Base-by-base conservation (phyloP, 352 stramenopile species). In the Phytopythium mirpurense region DNA sequence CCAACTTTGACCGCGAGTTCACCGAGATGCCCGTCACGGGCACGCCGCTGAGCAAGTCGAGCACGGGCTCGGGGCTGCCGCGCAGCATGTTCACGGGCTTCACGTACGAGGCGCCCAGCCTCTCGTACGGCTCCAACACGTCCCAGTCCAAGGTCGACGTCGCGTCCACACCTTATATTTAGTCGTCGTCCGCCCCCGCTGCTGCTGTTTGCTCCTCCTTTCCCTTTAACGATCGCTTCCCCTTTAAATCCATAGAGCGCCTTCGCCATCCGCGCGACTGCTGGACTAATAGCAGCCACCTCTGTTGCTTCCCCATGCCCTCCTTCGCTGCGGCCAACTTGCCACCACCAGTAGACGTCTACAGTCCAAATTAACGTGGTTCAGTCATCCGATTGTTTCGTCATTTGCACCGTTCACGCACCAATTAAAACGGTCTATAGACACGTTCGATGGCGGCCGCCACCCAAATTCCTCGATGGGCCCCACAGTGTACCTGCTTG, bases 1-100 rank as follows among this genome's bases (percentile, higher is more conserved):
- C 79, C 44, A 96, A 96, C 69, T 96, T 96, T 50, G 87, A 96
- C 67, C 81, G 74, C 54, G 82, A 95, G 61, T 96, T 96, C 62
- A 96, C 87, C 16, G 78, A 92, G 54, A 62, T 95, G 58, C 87
- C 87, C 1, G 81, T 94, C 53, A 88, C 67, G 23, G 79, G 78
- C 58, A 94, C 81, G 45, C 81, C 81, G 27, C 57, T 92, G 57
- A 94, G 83, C 57, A 84, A 82, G 63, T 86, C 78, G 41, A 72
- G 65, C 18, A 63, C 67, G 11, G 70, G 77, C 5, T 84, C 72
- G 4, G 74, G 69, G 10, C 53, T 93, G 15, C 80, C 83, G 12
- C 82, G 83, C 42, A 90, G 74, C 61, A 92, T 91, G 83, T 94
- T 94, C 57, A 86, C 70, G 54, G 81, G 81, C 59, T 94, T 94